Base-by-base conservation (phyloP, 345 rosid species). In the Cardamine chenopodiifolia region DNA sequence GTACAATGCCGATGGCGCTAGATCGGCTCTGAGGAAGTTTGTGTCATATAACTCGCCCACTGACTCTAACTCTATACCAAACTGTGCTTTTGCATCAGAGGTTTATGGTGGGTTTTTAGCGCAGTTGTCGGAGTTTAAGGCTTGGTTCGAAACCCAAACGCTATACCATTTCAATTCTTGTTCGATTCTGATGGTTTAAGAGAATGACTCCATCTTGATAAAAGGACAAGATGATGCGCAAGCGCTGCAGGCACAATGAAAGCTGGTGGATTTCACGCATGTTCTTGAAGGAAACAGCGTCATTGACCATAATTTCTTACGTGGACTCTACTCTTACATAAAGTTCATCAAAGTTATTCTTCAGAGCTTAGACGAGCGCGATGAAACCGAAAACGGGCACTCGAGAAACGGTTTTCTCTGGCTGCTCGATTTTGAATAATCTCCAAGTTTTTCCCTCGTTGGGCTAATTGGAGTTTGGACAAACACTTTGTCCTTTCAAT, bases 191-290 rank as follows among this genome's bases (percentile, higher is more conserved):
- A 62, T 95, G 80, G 25, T 86, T 28, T 89, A 74, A 52, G 96
- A 87, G 19, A 85, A 86, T 74, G 90, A 85, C 18, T 65, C 82
- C 0, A 15, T 77, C 49, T 54, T 34, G 61, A 45, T 80, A 73
- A 56, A 78, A 20, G 85, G 82, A 65, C 61, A 31, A 52, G 79
- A 61, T 37, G 57, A 14, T 49, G 22, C 10, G 5, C 15, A 50
- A 34, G 55, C 15, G 26, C 20, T 73, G 34, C 70, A 65, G 22
- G 84, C 85, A 19, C 78, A 69, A 80, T 82, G 89, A 8, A 92
- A 88, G 79, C 97, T 95, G 53, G 76, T 95, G 18, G 99, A 95
- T 86, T 95, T 92, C 74, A 92, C 99, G 7, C 98, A 96, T 82
- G 92, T 89, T 60, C 32, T 77, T 68, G 95, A 88, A 57, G 96